Base-by-base conservation (phyloP, 108 stramenopile species). In the Mayamaea pseudoterrestris region DNA sequence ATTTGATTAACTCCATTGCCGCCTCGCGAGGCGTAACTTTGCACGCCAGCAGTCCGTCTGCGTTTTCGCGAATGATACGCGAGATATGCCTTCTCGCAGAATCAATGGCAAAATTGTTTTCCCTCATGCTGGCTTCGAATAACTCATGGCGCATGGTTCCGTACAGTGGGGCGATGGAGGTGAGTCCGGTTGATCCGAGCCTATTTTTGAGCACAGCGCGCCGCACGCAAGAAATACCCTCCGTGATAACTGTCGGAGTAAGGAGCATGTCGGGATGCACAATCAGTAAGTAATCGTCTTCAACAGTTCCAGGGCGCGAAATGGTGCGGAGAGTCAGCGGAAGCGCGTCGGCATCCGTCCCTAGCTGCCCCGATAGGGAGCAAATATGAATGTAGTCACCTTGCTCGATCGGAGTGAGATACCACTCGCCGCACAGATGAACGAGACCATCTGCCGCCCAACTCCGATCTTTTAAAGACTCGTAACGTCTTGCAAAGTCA, bases 121-220 rank as follows among this genome's bases (percentile, higher is more conserved):
- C 37, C 36, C 47, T 66, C 26, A 93, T 28, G 44, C 77, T 78
- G 16, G 47, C 45, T 53, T 84, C 75, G 48, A 93, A 93, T 12
- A 93, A 66, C 21, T 68, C 78, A 36, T 93, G 92, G 7, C 83
- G 66, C 44, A 89, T 65, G 2, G 81, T 87, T 21, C 92, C 92
- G 34, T 81, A 60, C 14, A 87, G 52, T 17, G 82, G 78, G 12
- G 82, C 47, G 27, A 58, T 68, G 8, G 68, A 31, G 17, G 73
- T 67, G 1, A 90, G 41, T 8, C 76, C 80, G 22, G 79, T 68
- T 11, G 83, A 85, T 21, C 90, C 90, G 23, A 78, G 31, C 29
- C 80, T 60, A 22, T 54, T 58, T 60, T 74, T 71, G 28, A 91
- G 49, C 1, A 81, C 79, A 1, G 90, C 81, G 24, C 82, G 55